Conservation (phyloP, 73 alveolate genomes). For the Tetrahymena borealis region DNA sequence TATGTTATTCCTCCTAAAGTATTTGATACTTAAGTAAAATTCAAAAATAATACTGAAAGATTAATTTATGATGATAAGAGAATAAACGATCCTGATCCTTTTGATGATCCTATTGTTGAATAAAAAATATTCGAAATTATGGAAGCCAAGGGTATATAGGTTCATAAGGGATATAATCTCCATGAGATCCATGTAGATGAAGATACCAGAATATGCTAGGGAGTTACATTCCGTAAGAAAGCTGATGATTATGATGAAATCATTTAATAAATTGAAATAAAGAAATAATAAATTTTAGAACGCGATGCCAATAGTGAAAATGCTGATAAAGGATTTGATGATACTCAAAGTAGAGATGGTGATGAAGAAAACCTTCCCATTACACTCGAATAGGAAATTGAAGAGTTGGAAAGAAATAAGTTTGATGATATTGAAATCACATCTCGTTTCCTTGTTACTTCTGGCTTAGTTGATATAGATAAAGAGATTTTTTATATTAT, state of each 20-base stretch:
- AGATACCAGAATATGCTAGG: conserved; percentile 37
- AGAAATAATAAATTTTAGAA: conserved; percentile 10
- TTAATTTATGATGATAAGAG: conserved; percentile 24
- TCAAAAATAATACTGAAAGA: conserved; percentile 22
- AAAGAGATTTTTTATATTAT: conserved; percentile 89
- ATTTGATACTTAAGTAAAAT: background rate
- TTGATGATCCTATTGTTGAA: conserved; percentile 62
- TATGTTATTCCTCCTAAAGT: conserved; percentile 79
- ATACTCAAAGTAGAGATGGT: conserved; percentile 61
- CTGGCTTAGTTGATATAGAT: conserved; percentile 96
- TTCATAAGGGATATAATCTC: conserved; percentile 25
- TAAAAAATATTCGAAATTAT: conserved; percentile 48
- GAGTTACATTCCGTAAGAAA: conserved; percentile 57
- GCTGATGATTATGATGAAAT: conserved; percentile 44
- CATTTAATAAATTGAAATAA: background rate
- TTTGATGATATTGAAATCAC: conserved; percentile 61
- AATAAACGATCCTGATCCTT: conserved; percentile 65
- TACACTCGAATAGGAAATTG: conserved; percentile 44
- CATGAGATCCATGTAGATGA: conserved; percentile 10
- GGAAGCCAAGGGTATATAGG: conserved; percentile 22
- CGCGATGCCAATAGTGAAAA: conserved; percentile 23
- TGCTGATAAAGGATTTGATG: conserved; percentile 50
- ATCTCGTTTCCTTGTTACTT: conserved; percentile 79
- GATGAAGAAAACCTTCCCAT: conserved; percentile 68
- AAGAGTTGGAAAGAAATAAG: conserved; percentile 50